Evolutionary conservation across 2,329 filamentous ascomycete species (phyloP), one percentile per base, ranked within the genome.

Genomic region (Apiospora arundinis): DNA sequence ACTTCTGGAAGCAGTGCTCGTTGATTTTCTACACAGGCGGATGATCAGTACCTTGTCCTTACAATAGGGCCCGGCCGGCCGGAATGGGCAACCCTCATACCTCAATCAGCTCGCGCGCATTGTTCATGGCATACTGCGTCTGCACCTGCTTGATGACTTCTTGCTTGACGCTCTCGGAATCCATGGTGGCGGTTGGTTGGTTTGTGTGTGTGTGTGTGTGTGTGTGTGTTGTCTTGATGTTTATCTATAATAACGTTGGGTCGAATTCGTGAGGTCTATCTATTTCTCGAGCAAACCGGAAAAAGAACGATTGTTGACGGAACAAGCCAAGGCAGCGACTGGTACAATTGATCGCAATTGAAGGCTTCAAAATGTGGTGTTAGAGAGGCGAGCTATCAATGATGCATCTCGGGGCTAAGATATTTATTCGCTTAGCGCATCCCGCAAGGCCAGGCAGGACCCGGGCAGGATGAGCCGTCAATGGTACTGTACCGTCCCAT

Each of bases 1-100:
- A 95, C 81, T 90, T 91, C 66, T 93, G 89, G 84, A 94, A 95
- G 85, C 93, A 95, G 83, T 92, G 91, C 77, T 93, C 88, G 83
- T 95, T 93, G 82, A 95, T 88, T 89, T 93, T 94, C 92, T 94
- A 72, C 37, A 25, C 32, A 25, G 25, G 4, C 16, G 25, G 2
- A n/a, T 4, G 28, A 37, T 46, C 44, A 68, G 56, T 40, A 6
- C 40, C 28, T n/a, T 18, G 32, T n/a, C 4, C 6, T 32, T 32
- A 6, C 32, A 32, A 6, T 14, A 14, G 28, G 23, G 23, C 16
- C 66, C 44, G 16, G 44, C 44, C 16, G 25, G 14, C 44, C 1
- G 14, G 11, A 45, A 45, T 16, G 1, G 42, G 42, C 42, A 45
- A 16, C 14, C 8, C 21, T 78, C 85, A 70, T 85, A 93, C 92